Conservation (phyloP, 83 land plant genomes). For the Isoetes engelmannii region DNA sequence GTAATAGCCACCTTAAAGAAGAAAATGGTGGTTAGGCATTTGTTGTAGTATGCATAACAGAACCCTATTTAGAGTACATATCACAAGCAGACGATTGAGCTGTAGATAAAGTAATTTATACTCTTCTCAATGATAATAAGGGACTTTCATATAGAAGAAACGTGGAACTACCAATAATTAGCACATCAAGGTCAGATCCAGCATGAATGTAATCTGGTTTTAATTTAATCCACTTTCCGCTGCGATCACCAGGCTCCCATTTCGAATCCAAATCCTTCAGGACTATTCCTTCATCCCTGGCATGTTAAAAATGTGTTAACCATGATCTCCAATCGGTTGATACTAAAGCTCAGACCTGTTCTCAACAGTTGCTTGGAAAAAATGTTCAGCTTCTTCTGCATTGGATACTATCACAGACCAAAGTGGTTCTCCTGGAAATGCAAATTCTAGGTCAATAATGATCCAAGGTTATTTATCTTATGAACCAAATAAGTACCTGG, state of each 20-base stretch:
- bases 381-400: slow-evolving; percentile 66
- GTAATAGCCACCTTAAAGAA: slow-evolving; percentile 23
- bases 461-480: too few species aligned
- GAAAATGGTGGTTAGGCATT: background rate
- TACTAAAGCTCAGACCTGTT: slow-evolving; percentile 43
- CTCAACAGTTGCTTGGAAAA: slow-evolving; percentile 79
- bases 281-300: slow-evolving; percentile 90
- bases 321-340: too few species aligned
- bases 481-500: slow-evolving; percentile 32
- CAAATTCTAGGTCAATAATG: background rate
- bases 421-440: slow-evolving; percentile 52
- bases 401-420: slow-evolving; percentile 60
- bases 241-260: slow-evolving; percentile 97
- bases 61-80: slow-evolving; percentile 5
- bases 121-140: background rate
- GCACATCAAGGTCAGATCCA: slow-evolving; percentile 85
- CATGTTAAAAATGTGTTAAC: too few species aligned
- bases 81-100: too few species aligned
- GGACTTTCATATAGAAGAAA: background rate
- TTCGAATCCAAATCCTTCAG: slow-evolving; percentile 88
- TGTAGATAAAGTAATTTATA: background rate
- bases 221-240: slow-evolving; percentile 92
- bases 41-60: background rate
- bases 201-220: slow-evolving; percentile 91
- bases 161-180: slow-evolving; percentile 58